Base-by-base conservation (phyloP, 768 basidiomycete species). In the Cyclocybe cylindracea region DNA sequence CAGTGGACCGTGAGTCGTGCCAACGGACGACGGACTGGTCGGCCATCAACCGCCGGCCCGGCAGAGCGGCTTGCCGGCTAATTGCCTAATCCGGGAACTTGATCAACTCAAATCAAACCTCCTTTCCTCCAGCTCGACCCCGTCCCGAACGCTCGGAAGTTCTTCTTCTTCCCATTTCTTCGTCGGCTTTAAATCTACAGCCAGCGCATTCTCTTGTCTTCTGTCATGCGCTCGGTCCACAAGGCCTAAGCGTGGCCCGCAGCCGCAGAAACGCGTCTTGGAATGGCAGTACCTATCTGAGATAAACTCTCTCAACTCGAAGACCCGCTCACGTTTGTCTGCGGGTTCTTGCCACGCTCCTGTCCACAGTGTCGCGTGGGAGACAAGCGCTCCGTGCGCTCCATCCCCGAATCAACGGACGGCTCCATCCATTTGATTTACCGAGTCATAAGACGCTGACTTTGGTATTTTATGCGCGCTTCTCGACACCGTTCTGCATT, bases 361-460 rank as follows among this genome's bases (percentile, higher is more conserved):
- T 51, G 47, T 36, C 53, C 48, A 56, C 39, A 41, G 57, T 51
- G 48, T 57, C 50, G 46, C 54, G 51, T 55, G 61, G 46, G 48
- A 39, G 43, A 34, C 14, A 53, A 29, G 35, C 39, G 39, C 48
- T 34, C 35, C 34, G 33, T 46, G 31, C 39, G 39, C 50, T 38
- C 39, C 31, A 29, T 54, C 33, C 48, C 62, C 60, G 59, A 61
- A 63, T 61, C 60, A 65, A 51, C 57, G 64, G 59, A 43, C 51
- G 43, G 37, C 54, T 47, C 48, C 57, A 60, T 57, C 50, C 39
- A 48, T 51, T 58, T 41, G 54, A 55, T 42, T 55, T 52, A 24
- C 47, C 32, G 45, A 54, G 52, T 58, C 50, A 58, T 57, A 51
- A 37, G 46, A 42, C 48, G 47, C 39, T 56, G 50, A 43, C 43